Evolutionary conservation across 2,329 filamentous ascomycete genomes (phyloP).

Genomic region (Clarireedia sp.): DNA sequence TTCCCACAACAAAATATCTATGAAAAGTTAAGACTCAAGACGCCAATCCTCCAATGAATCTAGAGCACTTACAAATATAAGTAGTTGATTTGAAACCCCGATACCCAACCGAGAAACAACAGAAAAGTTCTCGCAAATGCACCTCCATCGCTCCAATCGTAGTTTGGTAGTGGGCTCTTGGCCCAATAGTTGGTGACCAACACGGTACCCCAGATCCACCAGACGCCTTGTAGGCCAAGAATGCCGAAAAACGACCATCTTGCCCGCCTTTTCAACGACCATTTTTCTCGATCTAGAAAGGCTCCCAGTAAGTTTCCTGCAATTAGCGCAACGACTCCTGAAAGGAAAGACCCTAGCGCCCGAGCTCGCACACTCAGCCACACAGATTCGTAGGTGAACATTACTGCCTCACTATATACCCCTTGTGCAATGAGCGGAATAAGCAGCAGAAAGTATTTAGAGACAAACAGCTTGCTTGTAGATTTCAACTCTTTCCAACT

Average conservation of each 20-base stretch:
- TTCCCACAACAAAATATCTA: slow-evolving; percentile 63
- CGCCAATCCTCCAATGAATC: not conserved
- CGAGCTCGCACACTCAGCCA: slow-evolving; percentile 66
- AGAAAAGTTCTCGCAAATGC: slow-evolving; percentile 57
- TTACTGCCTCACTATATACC: slow-evolving; percentile 64
- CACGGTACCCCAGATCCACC: slow-evolving; percentile 66
- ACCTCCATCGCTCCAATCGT: slow-evolving; percentile 56
- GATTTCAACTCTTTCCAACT: slow-evolving; percentile 52
- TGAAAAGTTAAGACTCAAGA: not conserved
- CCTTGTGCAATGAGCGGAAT: slow-evolving; percentile 62
- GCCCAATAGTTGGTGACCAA: slow-evolving; percentile 51
- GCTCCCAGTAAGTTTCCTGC: slow-evolving; percentile 56
- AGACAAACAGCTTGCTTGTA: slow-evolving; percentile 51
- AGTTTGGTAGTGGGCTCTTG: slow-evolving; percentile 44
- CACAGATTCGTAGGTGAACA: slow-evolving; percentile 58
- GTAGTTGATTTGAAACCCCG: slow-evolving; percentile 67
- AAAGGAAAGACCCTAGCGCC: slow-evolving; percentile 63
- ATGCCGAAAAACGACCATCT: slow-evolving; percentile 23
- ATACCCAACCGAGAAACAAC: slow-evolving; percentile 58
- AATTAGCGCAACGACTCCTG: slow-evolving; percentile 57
- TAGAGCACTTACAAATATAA: slow-evolving; percentile 49
- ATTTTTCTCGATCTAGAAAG: slow-evolving; percentile 20
- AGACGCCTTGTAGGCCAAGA: slow-evolving; percentile 50
- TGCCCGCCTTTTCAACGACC: slow-evolving; percentile 21
- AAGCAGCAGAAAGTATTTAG: slow-evolving; percentile 54